phyloP scores from a whole-genome alignment of 345 rosid species.

The Cardiospermum halicacabum region DNA sequence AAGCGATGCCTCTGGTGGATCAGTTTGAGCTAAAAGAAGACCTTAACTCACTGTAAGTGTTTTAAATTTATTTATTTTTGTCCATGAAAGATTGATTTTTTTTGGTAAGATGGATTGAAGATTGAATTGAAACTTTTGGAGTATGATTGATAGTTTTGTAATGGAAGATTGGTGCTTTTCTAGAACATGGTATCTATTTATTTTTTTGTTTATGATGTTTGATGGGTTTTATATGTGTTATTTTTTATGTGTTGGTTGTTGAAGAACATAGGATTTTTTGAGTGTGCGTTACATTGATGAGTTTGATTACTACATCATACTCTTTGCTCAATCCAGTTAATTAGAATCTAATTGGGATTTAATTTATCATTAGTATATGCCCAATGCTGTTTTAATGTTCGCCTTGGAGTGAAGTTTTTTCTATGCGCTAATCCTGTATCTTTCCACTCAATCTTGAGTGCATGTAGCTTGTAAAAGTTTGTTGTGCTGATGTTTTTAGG shows the following conservation, averaged over 20 bases:
- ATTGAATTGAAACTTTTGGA: no score
- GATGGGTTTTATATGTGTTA: neutral
- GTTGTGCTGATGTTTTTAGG: no score
- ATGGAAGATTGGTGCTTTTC: neutral
- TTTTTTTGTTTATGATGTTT: neutral
- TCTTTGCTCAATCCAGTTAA: neutral
- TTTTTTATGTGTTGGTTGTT: neutral
- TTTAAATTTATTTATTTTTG: neutral
- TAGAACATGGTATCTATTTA: no score
- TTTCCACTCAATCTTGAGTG: neutral
- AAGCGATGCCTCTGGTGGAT: conserved; percentile 76
- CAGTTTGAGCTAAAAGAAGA: conserved; percentile 58
- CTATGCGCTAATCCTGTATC: neutral
- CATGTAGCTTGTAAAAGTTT: no score
- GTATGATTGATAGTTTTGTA: no score
- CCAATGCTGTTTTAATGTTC: neutral
- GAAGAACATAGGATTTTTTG: neutral
- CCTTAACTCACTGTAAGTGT: conserved; percentile 42
- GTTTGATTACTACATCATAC: neutral
- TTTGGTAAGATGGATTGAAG: no score
- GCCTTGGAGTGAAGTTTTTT: neutral
- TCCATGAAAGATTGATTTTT: no score
- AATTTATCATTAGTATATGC: neutral
- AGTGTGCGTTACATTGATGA: neutral
- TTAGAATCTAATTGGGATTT: neutral